Conservation (phyloP, 768 basidiomycete genomes). For the Boletus rufocinnamomeus region DNA sequence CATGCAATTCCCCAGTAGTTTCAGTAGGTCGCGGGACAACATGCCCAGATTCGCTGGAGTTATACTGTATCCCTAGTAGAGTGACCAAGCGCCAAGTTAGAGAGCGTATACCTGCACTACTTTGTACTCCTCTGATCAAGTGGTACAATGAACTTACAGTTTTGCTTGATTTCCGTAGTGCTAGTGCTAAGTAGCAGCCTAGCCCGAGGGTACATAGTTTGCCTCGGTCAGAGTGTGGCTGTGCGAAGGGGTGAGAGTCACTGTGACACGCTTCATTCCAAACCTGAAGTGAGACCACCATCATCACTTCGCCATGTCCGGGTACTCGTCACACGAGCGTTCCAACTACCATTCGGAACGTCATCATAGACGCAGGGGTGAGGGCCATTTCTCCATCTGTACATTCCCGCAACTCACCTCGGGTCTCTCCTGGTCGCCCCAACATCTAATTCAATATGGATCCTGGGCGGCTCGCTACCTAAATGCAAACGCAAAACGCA, state of each 20-base stretch:
- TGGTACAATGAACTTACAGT: neutral
- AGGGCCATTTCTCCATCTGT: constrained; percentile 11
- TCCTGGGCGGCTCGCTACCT: constrained; percentile 20
- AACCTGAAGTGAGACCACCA: neutral
- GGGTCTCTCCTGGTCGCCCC: constrained; percentile 30
- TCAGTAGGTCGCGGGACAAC: neutral
- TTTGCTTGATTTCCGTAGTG: neutral
- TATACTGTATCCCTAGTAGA: neutral
- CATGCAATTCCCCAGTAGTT: neutral
- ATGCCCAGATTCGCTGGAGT: neutral
- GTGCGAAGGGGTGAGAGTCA: neutral
- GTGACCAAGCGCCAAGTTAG: neutral
- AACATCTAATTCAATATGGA: constrained; percentile 3
- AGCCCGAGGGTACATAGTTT: no score
- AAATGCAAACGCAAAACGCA: constrained; percentile 3
- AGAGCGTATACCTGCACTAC: neutral
- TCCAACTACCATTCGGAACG: constrained; percentile 11
- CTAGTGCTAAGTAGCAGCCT: no score
- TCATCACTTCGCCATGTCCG: constrained; percentile 13
- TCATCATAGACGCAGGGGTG: constrained; percentile 25
- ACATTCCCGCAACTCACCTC: constrained; percentile 25
- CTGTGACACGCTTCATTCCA: neutral
- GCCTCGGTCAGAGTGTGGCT: constrained; percentile 1
- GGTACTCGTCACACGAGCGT: constrained; percentile 11
- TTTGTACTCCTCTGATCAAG: neutral